These are phyloP conservation scores for Fraxinus latifolia DNA, from an alignment of 305 asterid genomes.

Conservation along the genomic window DNA sequence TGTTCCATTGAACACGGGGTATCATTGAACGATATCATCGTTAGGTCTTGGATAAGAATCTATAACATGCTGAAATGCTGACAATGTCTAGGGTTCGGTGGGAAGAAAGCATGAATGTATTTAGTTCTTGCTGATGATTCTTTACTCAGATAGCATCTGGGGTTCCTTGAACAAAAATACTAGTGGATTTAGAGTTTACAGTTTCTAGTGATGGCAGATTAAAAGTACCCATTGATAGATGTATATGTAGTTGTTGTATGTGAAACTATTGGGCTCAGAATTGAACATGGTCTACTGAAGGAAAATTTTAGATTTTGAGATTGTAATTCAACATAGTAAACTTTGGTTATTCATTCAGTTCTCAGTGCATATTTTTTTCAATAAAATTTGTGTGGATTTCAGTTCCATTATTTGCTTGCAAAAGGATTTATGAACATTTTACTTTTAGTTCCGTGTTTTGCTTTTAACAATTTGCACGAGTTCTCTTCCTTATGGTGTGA, in stretches of 20 bases:
- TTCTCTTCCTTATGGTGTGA: not conserved
- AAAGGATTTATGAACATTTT: not conserved
- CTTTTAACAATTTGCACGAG: not conserved
- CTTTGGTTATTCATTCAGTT: not conserved
- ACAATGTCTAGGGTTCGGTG: not conserved
- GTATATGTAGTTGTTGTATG: not conserved
- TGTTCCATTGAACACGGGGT: slow-evolving; percentile 53
- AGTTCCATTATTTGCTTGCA: not conserved
- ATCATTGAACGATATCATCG: not conserved
- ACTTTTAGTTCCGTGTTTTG: not conserved
- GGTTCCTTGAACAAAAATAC: not conserved
- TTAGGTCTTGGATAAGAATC: not conserved
- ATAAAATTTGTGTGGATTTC: not conserved
- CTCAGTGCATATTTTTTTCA: not conserved
- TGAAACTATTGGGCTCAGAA: not conserved
- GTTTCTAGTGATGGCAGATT: slow-evolving; percentile 12
- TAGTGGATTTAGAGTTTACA: not conserved
- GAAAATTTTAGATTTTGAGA: slow-evolving; percentile 6
- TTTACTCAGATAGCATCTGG: not conserved
- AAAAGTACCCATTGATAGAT: slow-evolving; percentile 2
- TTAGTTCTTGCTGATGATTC: slow-evolving; percentile 4
- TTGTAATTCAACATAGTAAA: slow-evolving; percentile 4
- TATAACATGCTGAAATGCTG: not conserved
- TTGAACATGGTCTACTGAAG: slow-evolving; percentile 5
- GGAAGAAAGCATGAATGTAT: not conserved